Percentiles rank a stretch among this genome's conserved stretches.
phyloP scores from a whole-genome alignment of 1,284 basidiomycete species.

The Naganishia albida region DNA sequence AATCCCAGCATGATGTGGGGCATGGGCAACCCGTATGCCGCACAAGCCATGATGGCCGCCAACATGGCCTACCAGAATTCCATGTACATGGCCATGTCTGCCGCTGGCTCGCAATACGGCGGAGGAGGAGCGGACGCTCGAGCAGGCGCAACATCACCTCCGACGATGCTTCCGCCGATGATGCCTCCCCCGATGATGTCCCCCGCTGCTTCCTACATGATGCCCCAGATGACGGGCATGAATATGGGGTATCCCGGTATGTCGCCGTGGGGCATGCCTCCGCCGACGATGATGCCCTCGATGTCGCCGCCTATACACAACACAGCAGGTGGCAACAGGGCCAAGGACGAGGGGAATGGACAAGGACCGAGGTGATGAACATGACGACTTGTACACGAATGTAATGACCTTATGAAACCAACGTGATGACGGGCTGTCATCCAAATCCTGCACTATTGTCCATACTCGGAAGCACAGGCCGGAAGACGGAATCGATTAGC shows the following conservation, averaged over 20 bases:
- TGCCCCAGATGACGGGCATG: slow-evolving; percentile 21
- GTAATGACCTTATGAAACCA: not conserved
- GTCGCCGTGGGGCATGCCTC: slow-evolving; percentile 22
- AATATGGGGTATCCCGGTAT: slow-evolving; percentile 21
- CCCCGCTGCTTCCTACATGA: slow-evolving; percentile 1
- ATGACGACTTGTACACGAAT: not conserved
- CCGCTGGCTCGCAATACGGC: slow-evolving; percentile 66
- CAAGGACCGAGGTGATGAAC: not conserved
- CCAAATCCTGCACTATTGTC: not conserved
- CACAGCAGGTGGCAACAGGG: not conserved
- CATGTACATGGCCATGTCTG: slow-evolving; percentile 77
- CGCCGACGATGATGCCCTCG: not conserved
- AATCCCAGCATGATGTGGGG: slow-evolving; percentile 53
- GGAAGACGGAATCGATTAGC: too few species aligned
- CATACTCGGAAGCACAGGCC: not conserved
- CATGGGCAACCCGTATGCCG: slow-evolving; percentile 62
- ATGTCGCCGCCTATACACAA: not conserved
- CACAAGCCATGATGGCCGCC: slow-evolving; percentile 80
- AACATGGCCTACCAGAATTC: slow-evolving; percentile 80
- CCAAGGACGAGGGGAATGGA: not conserved
- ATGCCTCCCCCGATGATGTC: slow-evolving; percentile 26
- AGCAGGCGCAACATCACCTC: slow-evolving; percentile 9
- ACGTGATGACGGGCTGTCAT: not conserved
- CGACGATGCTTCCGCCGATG: slow-evolving; percentile 17
- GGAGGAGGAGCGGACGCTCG: not conserved